Percentiles rank a stretch among this genome's conserved stretches.
Conservation (phyloP, 2,329 filamentous ascomycete genomes). For the Fusarium sp. region DNA sequence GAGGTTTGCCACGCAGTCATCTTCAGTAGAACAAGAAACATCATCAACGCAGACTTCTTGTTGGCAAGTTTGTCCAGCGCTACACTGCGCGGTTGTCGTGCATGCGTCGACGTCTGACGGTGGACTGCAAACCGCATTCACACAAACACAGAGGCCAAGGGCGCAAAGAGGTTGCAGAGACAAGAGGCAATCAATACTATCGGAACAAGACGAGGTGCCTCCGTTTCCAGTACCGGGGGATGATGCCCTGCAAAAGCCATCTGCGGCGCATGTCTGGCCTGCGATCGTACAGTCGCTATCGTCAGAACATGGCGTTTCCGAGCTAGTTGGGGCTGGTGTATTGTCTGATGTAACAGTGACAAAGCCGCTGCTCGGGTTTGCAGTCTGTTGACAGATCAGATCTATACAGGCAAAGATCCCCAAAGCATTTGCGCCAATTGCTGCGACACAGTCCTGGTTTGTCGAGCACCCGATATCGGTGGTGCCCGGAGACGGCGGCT, state of each 20-base stretch:
- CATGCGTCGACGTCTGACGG: not conserved
- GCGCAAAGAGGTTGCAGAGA: slow-evolving; percentile 7
- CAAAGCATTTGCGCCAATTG: not conserved
- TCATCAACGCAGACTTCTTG: not conserved
- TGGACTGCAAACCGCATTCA: slow-evolving; percentile 15
- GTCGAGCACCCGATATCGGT: not conserved
- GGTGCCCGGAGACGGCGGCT: not conserved
- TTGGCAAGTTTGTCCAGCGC: not conserved
- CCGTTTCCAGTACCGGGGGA: not conserved
- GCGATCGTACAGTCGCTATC: not conserved
- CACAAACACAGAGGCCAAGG: slow-evolving; percentile 21
- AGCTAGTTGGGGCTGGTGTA: not conserved
- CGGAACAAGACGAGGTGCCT: not conserved
- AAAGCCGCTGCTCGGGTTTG: slow-evolving; percentile 4
- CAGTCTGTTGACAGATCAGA: not conserved
- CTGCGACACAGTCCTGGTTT: not conserved
- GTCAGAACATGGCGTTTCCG: not conserved
- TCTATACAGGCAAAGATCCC: slow-evolving; percentile 11
- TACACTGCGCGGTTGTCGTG: not conserved
- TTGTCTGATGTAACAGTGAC: not conserved
- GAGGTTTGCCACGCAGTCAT: not conserved
- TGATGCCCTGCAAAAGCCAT: not conserved
- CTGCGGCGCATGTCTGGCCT: slow-evolving; percentile 10
- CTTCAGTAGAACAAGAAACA: not conserved
- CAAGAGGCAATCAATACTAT: slow-evolving; percentile 7